Evolutionary conservation across 2,329 filamentous ascomycete species (phyloP), one percentile per base, ranked within the genome.

Genomic region (Clonostachys rosea): DNA sequence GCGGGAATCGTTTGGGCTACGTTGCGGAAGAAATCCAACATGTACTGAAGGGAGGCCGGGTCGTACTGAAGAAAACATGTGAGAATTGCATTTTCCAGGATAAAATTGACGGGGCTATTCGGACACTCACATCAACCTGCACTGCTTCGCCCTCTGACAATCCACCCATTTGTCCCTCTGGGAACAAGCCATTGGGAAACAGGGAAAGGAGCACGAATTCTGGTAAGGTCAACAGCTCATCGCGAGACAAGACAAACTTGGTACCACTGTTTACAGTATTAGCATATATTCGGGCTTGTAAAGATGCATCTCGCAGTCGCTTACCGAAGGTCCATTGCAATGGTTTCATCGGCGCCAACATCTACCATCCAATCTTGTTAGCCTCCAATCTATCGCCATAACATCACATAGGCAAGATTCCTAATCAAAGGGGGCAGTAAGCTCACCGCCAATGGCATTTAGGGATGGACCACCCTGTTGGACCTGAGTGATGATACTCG

Each of bases 401-500:
- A 18, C 20, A 34, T 18, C 40, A 42, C 5, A 8, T 13, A 20
- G 42, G 13, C 24, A 39, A 37, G 37, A 5, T 5, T 30, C 37
- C 34, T 49, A 20, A 16, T 5, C 39, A n/a, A 34, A 18, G 42
- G 34, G 35, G 34, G 24, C 39, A 18, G 30, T 13, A 8, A 34
- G 52, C 78, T 62, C 72, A 91, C 89, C 89, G 81, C 89, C 90
- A 51, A 97, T 77, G 47, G 89, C 87, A 68, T 94, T 95, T 58
- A 96, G 83, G 36, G 91, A 88, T 59, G 91, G 88, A 44, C 87
- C 91, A 55, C 87, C 87, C 71, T 99, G 94, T 66, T 95, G 91
- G 59, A 99, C 94, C 75, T 99, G 94, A 70, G 94, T 99, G 73
- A 99, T 95, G 65, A 99, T 96, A 81, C 94, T 97, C 75, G 91